These are phyloP conservation scores for Phytopythium mirpurense DNA, from an alignment of 352 stramenopile genomes.

Conservation along the genomic window DNA sequence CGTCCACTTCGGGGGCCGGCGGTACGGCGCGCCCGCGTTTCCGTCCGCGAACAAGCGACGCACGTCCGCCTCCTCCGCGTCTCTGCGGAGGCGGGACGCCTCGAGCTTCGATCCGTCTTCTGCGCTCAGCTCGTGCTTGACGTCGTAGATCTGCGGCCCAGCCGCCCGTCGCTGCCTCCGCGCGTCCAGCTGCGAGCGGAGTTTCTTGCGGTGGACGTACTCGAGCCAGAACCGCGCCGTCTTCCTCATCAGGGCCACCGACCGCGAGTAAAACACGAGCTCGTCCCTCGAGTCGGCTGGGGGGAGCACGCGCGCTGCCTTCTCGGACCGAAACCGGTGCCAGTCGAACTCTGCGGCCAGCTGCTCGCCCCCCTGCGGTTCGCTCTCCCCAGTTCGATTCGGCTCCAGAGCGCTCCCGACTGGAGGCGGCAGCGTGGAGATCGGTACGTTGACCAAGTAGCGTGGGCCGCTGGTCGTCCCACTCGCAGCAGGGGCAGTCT, in stretches of 20 bases:
- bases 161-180: conserved; percentile 7
- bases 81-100: conserved; percentile 5
- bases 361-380: background rate
- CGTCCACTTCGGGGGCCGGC: background rate
- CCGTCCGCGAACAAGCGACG: conserved; percentile 13
- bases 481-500: background rate
- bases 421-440: background rate
- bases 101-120: conserved; percentile 9
- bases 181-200: conserved; percentile 10
- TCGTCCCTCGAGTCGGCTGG: conserved; percentile 10
- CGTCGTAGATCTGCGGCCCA: conserved; percentile 16
- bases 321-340: conserved; percentile 22
- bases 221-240: conserved; percentile 36
- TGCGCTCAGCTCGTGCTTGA: conserved; percentile 21
- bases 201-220: conserved; percentile 16
- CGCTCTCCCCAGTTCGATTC: background rate
- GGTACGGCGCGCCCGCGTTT: background rate
- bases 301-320: conserved; percentile 5
- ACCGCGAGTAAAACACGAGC: conserved; percentile 48
- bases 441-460: background rate
- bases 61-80: conserved; percentile 12
- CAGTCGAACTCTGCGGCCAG: conserved; percentile 16
- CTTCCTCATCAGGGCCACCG: conserved; percentile 42
- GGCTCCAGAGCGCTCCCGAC: too few relatives aligned
- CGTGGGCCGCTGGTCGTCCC: background rate